Evolutionary conservation across 768 basidiomycete species (phyloP).

Genomic region (Baorangia bicolor): DNA sequence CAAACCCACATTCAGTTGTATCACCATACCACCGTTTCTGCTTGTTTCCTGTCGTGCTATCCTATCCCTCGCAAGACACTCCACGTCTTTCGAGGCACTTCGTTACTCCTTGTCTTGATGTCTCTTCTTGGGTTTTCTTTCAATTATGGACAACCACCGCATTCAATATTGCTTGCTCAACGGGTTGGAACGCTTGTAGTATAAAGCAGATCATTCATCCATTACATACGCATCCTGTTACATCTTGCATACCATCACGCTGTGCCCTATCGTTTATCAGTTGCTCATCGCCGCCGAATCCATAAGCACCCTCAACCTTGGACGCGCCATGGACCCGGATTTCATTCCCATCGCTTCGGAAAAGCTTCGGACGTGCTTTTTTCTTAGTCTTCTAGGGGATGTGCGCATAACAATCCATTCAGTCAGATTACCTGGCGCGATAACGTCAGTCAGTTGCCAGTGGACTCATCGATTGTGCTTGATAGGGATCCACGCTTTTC

Average conservation of each 20-base stretch:
- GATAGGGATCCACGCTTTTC: constrained; percentile 13
- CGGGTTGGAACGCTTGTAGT: constrained; percentile 36
- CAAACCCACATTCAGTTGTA: constrained; percentile 19
- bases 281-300: constrained; percentile 1
- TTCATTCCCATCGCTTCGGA: constrained; percentile 13
- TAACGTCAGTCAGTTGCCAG: constrained; percentile 3
- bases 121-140: constrained; percentile 30
- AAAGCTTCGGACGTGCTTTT: not conserved
- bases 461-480: not conserved
- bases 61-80: constrained; percentile 7
- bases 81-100: not conserved
- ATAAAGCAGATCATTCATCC: constrained; percentile 29
- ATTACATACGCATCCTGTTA: constrained; percentile 23
- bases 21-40: not conserved
- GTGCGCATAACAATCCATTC: not conserved
- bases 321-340: not conserved
- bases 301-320: constrained; percentile 2
- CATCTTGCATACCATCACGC: constrained; percentile 21
- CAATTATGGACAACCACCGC: constrained; percentile 25
- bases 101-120: constrained; percentile 21
- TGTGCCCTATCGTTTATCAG: constrained; percentile 6
- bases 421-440: not conserved
- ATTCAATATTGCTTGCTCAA: constrained; percentile 23
- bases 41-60: constrained; percentile 2
- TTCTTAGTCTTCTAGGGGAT: not conserved